Evolutionary conservation across 1,284 basidiomycete genomes (phyloP).

Genomic region (Afroboletus lepidellus): DNA sequence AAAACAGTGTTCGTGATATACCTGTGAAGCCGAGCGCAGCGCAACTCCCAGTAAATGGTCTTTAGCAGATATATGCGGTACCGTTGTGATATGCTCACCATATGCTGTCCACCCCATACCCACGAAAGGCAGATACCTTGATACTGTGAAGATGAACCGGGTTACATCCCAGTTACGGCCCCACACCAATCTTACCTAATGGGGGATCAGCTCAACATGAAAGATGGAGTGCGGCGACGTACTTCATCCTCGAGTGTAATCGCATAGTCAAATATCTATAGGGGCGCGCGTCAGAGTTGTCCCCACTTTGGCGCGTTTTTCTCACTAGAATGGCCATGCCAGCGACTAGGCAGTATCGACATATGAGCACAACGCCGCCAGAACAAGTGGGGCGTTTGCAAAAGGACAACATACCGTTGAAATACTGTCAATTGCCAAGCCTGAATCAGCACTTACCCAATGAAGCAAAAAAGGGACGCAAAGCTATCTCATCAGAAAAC

Average conservation of each 20-base stretch:
- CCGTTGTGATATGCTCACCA: constrained; percentile 2
- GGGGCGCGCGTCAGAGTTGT: neutral
- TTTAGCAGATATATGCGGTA: neutral
- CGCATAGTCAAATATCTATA: constrained; percentile 17
- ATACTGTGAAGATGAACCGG: constrained; percentile 15
- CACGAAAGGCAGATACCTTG: constrained; percentile 23
- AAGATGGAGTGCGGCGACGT: neutral
- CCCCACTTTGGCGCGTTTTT: no score
- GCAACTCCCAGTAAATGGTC: constrained; percentile 2
- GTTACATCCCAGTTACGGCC: constrained; percentile 16
- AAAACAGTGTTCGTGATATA: neutral
- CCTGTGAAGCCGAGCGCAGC: constrained; percentile 8
- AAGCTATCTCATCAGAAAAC: neutral
- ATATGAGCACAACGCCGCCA: neutral
- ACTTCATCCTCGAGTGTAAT: constrained; percentile 24
- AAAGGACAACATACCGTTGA: constrained; percentile 18
- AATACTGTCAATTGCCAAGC: constrained; percentile 7
- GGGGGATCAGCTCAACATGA: neutral
- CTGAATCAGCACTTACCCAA: neutral
- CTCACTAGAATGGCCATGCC: constrained; percentile 16
- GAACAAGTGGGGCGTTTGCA: neutral
- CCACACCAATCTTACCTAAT: constrained; percentile 21
- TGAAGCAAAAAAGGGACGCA: no score
- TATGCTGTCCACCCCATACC: constrained; percentile 16
- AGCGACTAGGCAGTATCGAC: constrained; percentile 5